Base-by-base conservation (phyloP, 345 rosid species). In the Gossypium turneri region DNA sequence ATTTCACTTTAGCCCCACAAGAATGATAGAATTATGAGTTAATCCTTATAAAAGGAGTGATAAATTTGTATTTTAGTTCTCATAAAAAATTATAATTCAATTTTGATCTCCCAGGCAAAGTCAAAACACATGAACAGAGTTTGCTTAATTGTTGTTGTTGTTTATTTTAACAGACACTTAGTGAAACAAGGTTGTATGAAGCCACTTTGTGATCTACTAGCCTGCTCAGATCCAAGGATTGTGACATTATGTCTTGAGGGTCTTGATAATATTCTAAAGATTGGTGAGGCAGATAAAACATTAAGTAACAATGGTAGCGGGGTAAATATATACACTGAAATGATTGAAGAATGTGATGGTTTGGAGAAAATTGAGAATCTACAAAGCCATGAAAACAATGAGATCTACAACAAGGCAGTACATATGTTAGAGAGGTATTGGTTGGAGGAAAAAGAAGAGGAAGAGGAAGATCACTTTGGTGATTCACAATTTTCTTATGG, bases 311-410 rank as follows among this genome's bases (percentile, higher is more conserved):
- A 12, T 24, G 80, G 70, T 19, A 67, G 81, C 43, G 92, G 82
- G 3, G 82, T 78, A 15, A 91, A 90, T 70, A 59, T 80, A n/a
- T 88, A 80, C 73, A 87, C 87, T 44, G 80, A 88, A 67, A 73
- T 87, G 83, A 86, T 90, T 66, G 92, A 91, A 22, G 97, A 91
- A 67, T 90, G 91, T 17, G 91, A 88, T 19, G 94, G 94, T 16
- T 77, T 90, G 76, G 91, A 91, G 70, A 91, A 88, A 84, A 87
- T 91, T 47, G 92, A 90, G 79, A 86, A 85, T 70, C 87, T 91
- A 41, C 97, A 89, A 83, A 86, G 83, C 72, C 94, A 91, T 29
- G 90, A 88, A 78, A 89, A 90, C 79, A 80, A 83, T 24, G 92
- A 89, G 34, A 89, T 91, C 55, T 89, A 89, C 71, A 85, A 88